A percentile compares a stretch with the other conserved stretches of the same genome.
These are phyloP conservation scores for Heterobasidion irregulare DNA, from an alignment of 1,284 basidiomycete species.

Conservation along the genomic window DNA sequence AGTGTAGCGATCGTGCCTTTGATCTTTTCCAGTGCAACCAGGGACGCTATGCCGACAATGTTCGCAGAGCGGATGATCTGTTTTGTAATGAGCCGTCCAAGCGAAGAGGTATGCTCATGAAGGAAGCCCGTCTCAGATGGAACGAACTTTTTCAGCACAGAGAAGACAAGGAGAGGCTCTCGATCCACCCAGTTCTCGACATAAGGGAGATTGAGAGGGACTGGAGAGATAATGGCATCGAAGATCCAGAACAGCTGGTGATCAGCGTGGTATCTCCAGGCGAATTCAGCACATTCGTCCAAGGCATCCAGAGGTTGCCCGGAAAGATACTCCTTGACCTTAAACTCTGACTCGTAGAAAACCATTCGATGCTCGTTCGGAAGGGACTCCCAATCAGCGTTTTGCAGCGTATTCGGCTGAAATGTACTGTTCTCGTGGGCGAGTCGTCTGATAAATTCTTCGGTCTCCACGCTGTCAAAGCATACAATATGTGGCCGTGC, in stretches of 20 bases:
- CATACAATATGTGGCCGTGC: too few species aligned
- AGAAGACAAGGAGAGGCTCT: slow-evolving; percentile 44
- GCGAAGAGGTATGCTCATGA: slow-evolving; percentile 20
- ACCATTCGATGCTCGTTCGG: neutral
- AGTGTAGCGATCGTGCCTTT: slow-evolving; percentile 31
- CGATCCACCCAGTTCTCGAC: slow-evolving; percentile 35
- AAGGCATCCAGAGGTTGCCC: slow-evolving; percentile 8
- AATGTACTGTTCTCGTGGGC: slow-evolving; percentile 36
- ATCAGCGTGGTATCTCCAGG: slow-evolving; percentile 39
- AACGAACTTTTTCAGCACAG: slow-evolving; percentile 38
- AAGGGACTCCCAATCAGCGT: slow-evolving; percentile 5
- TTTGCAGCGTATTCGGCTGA: slow-evolving; percentile 20
- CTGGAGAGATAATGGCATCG: slow-evolving; percentile 22
- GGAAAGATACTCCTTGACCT: neutral
- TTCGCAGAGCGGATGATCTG: slow-evolving; percentile 48
- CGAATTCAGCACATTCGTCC: slow-evolving; percentile 16
- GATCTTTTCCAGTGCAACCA: slow-evolving; percentile 51
- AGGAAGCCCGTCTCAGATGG: slow-evolving; percentile 26
- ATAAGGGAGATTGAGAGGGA: slow-evolving; percentile 23
- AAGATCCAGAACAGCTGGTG: slow-evolving; percentile 47
- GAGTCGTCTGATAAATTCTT: slow-evolving; percentile 42
- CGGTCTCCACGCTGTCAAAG: slow-evolving; percentile 41
- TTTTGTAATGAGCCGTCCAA: slow-evolving; percentile 30
- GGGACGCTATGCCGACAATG: slow-evolving; percentile 38
- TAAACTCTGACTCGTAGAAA: neutral